Evolutionary conservation across 1,284 basidiomycete genomes (phyloP), one percentile per base, ranked within the genome.

Genomic region (Pulchroboletus neoregius): DNA sequence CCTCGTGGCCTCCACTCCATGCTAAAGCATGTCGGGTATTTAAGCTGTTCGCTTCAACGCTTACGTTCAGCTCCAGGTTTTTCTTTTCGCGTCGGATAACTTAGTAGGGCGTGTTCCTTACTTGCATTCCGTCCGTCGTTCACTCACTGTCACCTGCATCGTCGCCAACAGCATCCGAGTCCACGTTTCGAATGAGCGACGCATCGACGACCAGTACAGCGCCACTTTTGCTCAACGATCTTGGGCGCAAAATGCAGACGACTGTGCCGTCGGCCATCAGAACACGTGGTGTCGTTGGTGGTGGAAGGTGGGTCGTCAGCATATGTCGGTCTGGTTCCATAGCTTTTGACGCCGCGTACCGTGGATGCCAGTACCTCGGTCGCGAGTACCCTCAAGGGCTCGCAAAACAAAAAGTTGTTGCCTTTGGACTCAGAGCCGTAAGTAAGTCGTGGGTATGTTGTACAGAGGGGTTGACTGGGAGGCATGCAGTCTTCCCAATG

Each of bases 341-440:
- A 16, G 4, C 13, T 5, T 33, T 26, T 20, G 23, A 13, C 8
- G 1, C 33, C 45, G 23, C 16, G 54, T 18, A 16, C n/a, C n/a
- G 1, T 15, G 18, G 18, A 6, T 8, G 5, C 15, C 22, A 60
- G 48, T 9, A 1, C 8, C 1, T 46, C 46, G 8, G 40, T 43
- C 2, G 28, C 43, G 6, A 59, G 41, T 5, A 61, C 60, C 11
- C 55, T 65, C 49, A 54, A 9, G 41, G 56, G 49, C 20, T 28
- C 23, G 15, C 58, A 37, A 11, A 43, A 39, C 41, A 47, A 26
- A 10, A 45, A 11, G 5, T 5, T 28, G 35, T 28, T 9, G 5
- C 15, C 22, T 6, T 6, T 27, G n/a, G 56, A 37, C 2, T 6
- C 11, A 12, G 47, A 33, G 13, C n/a, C 38, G 58, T 60, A 6